phyloP scores from a whole-genome alignment of 805 yeast genomes.

The Kluyveromyces starmeri region DNA sequence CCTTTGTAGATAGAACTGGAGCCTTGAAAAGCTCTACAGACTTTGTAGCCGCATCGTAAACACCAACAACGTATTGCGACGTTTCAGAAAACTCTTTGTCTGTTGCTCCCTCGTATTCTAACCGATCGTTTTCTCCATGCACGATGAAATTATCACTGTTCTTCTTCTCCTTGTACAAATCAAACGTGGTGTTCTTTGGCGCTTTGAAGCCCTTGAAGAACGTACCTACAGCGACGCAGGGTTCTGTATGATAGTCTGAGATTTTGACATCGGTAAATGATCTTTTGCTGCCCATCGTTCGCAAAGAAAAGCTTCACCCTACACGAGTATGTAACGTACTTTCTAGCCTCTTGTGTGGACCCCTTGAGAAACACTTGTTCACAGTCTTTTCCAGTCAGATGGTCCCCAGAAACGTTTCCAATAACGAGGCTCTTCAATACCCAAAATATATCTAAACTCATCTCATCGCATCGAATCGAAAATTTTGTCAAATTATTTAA shows the following conservation, averaged over 20 bases:
- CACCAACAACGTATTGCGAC: conserved; percentile 59
- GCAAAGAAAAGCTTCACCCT: too few species aligned
- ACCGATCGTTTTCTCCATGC: conserved; percentile 69
- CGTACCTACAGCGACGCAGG: conserved; percentile 52
- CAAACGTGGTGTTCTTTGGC: conserved; percentile 51
- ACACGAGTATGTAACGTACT: too few species aligned
- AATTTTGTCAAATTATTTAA: too few species aligned
- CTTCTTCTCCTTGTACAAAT: conserved; percentile 45
- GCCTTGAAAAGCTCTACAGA: conserved; percentile 55
- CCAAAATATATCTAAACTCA: too few species aligned
- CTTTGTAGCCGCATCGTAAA: conserved; percentile 61
- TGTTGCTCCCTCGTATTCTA: conserved; percentile 61
- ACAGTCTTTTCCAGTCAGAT: too few species aligned
- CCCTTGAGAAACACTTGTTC: too few species aligned
- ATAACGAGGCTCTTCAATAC: too few species aligned
- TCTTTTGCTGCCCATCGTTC: conserved; percentile 16
- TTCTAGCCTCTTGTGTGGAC: too few species aligned
- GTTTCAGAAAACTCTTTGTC: conserved; percentile 31
- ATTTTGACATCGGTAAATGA: conserved; percentile 15
- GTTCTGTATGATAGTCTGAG: conserved; percentile 36
- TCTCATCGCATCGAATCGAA: too few species aligned
- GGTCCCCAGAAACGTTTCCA: too few species aligned
- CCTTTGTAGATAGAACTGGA: conserved; percentile 54
- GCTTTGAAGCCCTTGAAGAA: conserved; percentile 70
- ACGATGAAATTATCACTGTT: conserved; percentile 36